Percentiles rank a stretch among this genome's conserved stretches.
Conservation (phyloP, 73 alveolate species). For the Paramecium primaurelia region DNA sequence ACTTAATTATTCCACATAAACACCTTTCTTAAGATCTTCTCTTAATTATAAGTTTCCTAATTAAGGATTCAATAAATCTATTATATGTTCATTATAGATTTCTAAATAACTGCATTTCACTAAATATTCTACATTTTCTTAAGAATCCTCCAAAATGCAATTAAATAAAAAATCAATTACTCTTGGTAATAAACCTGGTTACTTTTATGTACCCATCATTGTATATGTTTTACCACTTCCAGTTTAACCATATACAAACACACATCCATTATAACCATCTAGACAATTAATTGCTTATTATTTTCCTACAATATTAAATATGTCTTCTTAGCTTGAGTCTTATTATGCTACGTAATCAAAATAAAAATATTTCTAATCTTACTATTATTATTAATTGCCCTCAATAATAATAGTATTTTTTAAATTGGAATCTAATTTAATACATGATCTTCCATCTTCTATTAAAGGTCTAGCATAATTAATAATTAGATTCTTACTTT, state of each 20-base stretch:
- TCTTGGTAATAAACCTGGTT: constrained; percentile 56
- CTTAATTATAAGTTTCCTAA: constrained; percentile 71
- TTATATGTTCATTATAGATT: constrained; percentile 91
- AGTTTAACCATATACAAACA: constrained; percentile 81
- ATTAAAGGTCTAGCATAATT: background rate
- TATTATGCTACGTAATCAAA: constrained; percentile 21
- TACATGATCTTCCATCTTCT: constrained; percentile 21
- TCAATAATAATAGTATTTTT: constrained; percentile 34
- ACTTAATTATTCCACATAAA: constrained; percentile 76
- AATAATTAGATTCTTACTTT: background rate
- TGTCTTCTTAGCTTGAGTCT: constrained; percentile 26
- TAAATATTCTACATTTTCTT: constrained; percentile 73
- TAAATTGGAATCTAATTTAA: constrained; percentile 3
- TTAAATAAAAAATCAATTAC: constrained; percentile 50
- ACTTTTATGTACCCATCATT: constrained; percentile 59
- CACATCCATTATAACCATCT: constrained; percentile 69
- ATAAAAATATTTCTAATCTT: constrained; percentile 21
- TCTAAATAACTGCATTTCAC: constrained; percentile 86
- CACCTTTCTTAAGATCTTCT: constrained; percentile 79
- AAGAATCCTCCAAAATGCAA: constrained; percentile 32
- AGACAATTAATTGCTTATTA: constrained; percentile 43
- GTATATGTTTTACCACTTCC: constrained; percentile 82
- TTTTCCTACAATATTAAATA: constrained; percentile 27
- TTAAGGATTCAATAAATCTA: constrained; percentile 83
- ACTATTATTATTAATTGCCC: background rate